These are phyloP conservation scores for Zea mays DNA, from an alignment of 176 grass and related monocot genomes.

Conservation along the genomic window Zm-B73-REFERENCE-NAM-5.0 NC_050097.1:13737001-13737500, in stretches of 20 bases:
- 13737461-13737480: background rate
- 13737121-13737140: conserved; percentile 64
- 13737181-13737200: background rate
- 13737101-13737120: conserved; percentile 64
- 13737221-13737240: background rate
- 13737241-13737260: conserved; percentile 43
- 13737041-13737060: conserved; percentile 62
- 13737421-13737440: conserved; percentile 33
- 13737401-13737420: conserved; percentile 57
- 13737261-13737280: conserved; percentile 45
- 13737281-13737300: conserved; percentile 61
- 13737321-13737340: conserved; percentile 65
- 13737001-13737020: conserved; percentile 86
- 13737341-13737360: no score
- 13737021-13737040: conserved; percentile 62
- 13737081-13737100: conserved; percentile 63
- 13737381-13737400: conserved; percentile 74
- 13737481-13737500: background rate
- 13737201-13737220: background rate
- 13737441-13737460: background rate
- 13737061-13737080: conserved; percentile 63
- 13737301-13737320: conserved; percentile 53
- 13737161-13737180: background rate
- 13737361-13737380: no score
- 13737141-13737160: conserved; percentile 46